Evolutionary conservation across 2,329 filamentous ascomycete genomes (phyloP).

Genomic region (Colletotrichum sp.): DNA sequence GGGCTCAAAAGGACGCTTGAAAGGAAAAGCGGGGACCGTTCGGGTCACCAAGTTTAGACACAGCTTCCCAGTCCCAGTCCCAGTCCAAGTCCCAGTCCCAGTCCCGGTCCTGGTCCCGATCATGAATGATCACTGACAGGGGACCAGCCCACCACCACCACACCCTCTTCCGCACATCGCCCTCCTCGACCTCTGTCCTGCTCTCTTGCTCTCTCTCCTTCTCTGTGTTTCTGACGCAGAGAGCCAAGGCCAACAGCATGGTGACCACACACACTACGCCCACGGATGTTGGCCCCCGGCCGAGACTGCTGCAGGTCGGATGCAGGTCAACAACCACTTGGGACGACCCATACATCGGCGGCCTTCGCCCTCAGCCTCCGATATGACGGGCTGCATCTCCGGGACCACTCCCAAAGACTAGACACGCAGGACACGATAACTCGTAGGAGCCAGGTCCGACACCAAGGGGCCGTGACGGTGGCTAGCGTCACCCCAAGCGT

Average conservation of each 20-base stretch:
- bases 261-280: neutral
- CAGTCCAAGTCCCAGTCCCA: neutral
- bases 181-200: neutral
- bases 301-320: neutral
- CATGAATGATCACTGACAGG: neutral
- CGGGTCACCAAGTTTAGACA: neutral
- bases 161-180: neutral
- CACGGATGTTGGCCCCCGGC: neutral
- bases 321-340: neutral
- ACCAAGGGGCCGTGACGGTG: neutral
- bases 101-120: neutral
- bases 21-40: conserved; percentile 14
- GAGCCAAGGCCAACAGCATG: neutral
- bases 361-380: neutral
- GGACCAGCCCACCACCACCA: neutral
- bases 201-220: neutral
- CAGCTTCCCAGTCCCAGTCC: neutral
- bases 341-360: neutral
- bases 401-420: neutral
- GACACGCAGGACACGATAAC: neutral
- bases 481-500: neutral
- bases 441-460: neutral
- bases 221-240: neutral
- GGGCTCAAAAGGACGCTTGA: neutral
- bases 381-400: neutral